phyloP scores from a whole-genome alignment of 208 protist genomes.

The Strigomonas culicis region DNA sequence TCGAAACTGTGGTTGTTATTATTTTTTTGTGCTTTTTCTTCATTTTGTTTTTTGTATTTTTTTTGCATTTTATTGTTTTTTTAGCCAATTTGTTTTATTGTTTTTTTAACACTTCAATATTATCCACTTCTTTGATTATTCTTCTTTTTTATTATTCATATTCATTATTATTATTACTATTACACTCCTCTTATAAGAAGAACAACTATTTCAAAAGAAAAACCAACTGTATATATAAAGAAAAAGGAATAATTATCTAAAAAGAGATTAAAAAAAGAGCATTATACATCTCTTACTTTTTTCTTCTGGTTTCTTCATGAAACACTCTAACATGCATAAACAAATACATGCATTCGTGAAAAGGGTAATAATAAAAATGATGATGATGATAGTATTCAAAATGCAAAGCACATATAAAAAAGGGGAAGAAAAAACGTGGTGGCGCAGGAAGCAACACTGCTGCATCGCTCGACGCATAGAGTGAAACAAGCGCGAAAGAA shows the following conservation, averaged over 20 bases:
- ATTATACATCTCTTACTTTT: neutral
- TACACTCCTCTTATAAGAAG: neutral
- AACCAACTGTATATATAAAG: neutral
- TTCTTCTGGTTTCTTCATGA: neutral
- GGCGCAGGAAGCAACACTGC: neutral
- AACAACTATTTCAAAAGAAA: neutral
- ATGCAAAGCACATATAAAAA: slow-evolving; percentile 9
- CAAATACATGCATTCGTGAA: neutral
- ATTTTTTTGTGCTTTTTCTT: too few relatives aligned
- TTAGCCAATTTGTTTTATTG: too few relatives aligned
- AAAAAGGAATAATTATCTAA: slow-evolving; percentile 8
- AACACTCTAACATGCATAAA: neutral
- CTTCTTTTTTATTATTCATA: too few relatives aligned
- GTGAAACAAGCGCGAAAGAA: neutral
- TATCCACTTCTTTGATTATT: too few relatives aligned
- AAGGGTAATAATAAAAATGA: slow-evolving; percentile 10
- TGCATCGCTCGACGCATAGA: neutral
- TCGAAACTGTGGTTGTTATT: too few relatives aligned
- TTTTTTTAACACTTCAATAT: too few relatives aligned
- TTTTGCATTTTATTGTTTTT: too few relatives aligned
- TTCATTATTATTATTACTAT: too few relatives aligned
- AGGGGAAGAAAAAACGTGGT: neutral
- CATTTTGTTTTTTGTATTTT: too few relatives aligned
- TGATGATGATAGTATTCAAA: neutral
- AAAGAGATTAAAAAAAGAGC: slow-evolving; percentile 4